A percentile compares a stretch with the other conserved stretches of the same genome.
phyloP scores from a whole-genome alignment of 805 yeast species.

The Yarrowia divulgata region DNA sequence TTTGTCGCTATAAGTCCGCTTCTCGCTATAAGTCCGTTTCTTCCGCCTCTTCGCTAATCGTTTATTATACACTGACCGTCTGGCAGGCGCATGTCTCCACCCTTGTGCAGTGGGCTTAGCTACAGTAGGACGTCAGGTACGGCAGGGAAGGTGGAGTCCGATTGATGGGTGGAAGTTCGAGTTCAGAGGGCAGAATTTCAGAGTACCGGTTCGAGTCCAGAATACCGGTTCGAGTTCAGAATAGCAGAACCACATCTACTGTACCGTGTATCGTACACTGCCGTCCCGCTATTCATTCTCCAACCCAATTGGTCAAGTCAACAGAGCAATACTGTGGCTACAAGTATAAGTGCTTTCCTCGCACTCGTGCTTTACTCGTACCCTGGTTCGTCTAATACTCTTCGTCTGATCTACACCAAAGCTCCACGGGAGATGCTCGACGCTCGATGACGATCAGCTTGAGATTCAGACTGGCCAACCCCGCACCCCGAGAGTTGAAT shows the following conservation, averaged over 20 bases:
- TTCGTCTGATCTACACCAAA: background rate
- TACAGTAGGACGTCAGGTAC: background rate
- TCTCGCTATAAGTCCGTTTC: background rate
- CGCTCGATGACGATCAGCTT: slow-evolving; percentile 6
- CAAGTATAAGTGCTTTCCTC: background rate
- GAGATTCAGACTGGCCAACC: background rate
- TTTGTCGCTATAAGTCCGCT: no score
- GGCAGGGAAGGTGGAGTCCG: background rate
- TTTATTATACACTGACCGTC: slow-evolving; percentile 1
- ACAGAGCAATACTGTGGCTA: background rate
- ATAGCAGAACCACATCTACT: background rate
- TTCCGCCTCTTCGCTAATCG: background rate
- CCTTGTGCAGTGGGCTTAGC: slow-evolving; percentile 14
- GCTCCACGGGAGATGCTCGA: background rate
- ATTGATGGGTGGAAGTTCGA: no score
- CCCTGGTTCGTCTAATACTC: no score
- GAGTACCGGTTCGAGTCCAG: no score
- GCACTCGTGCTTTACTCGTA: no score
- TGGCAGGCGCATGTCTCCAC: background rate
- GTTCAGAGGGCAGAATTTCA: no score
- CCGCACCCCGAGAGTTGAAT: slow-evolving; percentile 1
- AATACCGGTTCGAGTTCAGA: no score
- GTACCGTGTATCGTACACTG: no score
- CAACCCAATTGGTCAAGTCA: slow-evolving; percentile 1
- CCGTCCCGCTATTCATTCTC: background rate